These are phyloP conservation scores for Pilaira anomala DNA, from an alignment of 192 early-diverging fungal species.

Conservation along the genomic window DNA sequence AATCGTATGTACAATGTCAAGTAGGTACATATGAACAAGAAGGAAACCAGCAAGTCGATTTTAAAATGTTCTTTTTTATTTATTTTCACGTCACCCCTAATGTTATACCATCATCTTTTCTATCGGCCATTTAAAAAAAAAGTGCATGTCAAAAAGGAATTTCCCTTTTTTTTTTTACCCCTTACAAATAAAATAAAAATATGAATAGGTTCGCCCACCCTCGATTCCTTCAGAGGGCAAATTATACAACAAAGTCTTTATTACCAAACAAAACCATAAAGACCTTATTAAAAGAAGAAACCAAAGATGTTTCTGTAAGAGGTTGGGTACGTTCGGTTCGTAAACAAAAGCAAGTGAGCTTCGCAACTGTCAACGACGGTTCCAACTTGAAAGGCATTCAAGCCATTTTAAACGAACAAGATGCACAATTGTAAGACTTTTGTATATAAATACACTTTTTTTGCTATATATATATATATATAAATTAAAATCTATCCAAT, in stretches of 20 bases:
- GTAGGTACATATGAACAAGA: too few relatives aligned
- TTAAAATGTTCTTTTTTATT: too few relatives aligned
- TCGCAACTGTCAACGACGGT: constrained; percentile 78
- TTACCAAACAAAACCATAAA: constrained; percentile 31
- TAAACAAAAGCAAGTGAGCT: constrained; percentile 71
- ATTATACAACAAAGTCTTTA: constrained; percentile 11
- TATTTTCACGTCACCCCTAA: too few relatives aligned
- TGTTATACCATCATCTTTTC: too few relatives aligned
- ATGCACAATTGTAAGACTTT: constrained; percentile 57
- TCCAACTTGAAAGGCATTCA: constrained; percentile 70
- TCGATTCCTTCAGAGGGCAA: background rate
- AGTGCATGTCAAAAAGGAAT: too few relatives aligned
- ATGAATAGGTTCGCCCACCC: background rate
- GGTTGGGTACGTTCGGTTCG: constrained; percentile 88
- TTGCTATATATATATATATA: too few relatives aligned
- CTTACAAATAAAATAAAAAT: background rate
- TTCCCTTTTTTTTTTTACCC: background rate
- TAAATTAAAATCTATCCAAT: too few relatives aligned
- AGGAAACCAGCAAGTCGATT: too few relatives aligned
- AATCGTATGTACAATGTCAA: too few relatives aligned
- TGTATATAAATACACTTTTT: background rate
- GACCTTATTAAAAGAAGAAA: constrained; percentile 5
- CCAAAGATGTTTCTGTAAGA: constrained; percentile 43
- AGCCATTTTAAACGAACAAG: constrained; percentile 49
- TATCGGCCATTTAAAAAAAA: too few relatives aligned